These are phyloP conservation scores for Bryoerythrophyllum caledonicum DNA, from an alignment of 225 moss, liverwort and hornwort genomes.

Conservation along the genomic window DNA sequence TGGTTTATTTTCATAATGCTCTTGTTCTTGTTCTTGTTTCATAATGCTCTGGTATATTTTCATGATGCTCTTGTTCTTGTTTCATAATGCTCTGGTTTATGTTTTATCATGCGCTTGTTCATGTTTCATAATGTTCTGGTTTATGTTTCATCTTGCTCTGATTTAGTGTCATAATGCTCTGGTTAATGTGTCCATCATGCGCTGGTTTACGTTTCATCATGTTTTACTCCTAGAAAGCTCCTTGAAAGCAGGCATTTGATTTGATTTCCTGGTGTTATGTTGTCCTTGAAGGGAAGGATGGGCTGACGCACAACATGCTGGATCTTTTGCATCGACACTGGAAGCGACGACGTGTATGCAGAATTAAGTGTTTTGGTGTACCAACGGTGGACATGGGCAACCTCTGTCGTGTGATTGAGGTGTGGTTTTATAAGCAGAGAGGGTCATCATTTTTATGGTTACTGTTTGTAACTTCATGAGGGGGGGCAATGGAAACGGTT, in stretches of 20 bases:
- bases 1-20: background rate
- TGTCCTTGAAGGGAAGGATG: conserved; percentile 79
- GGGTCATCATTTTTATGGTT: background rate
- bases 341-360: conserved; percentile 89
- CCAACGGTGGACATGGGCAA: conserved; percentile 95
- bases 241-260: conserved; percentile 19
- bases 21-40: background rate
- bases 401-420: conserved; percentile 82
- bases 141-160: no score
- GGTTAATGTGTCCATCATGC: no score
- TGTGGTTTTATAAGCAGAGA: conserved; percentile 14
- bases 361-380: conserved; percentile 91
- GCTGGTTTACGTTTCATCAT: no score
- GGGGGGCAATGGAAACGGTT: conserved; percentile 12
- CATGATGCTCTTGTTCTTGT: no score
- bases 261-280: conserved; percentile 7
- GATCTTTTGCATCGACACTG: conserved; percentile 88
- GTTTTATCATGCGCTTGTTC: background rate
- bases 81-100: no score
- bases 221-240: no score
- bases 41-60: background rate
- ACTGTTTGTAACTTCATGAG: background rate
- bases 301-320: conserved; percentile 98
- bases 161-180: background rate
- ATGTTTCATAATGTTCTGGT: background rate